Evolutionary conservation across 306 rosid genomes (phyloP), one percentile per base, ranked within the genome.

Genomic region (Inga oerstediana): DNA sequence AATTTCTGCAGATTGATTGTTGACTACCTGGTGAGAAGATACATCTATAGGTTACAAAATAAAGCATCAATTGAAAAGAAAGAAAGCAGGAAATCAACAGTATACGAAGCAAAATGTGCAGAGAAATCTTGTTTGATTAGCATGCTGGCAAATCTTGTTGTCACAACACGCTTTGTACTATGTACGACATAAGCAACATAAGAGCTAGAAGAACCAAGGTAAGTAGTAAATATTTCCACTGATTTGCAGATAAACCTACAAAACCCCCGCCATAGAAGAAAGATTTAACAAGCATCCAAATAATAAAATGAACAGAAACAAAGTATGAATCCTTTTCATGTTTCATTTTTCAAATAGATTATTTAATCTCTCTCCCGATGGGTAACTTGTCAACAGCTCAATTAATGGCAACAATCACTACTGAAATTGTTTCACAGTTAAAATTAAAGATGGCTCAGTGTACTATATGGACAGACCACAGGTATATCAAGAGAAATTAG

Each of bases 21-120:
- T 76, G 77, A 86, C 79, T 82, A 72, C 94, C 99, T 92, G 88
- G 62, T 90, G 84, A 80, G 74, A 85, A 48, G 74, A 78, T 69
- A 13, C 39, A 30, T 64, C 41, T 5, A 64, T 64, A 64, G 70
- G 20, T 79, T 45, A 80, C 39, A 83, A 74, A 74, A 77, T 6
- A 46, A 77, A 76, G 72, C 64, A 64, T 59, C 80, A n/a, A 45
- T 27, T 27, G 52, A 46, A 46, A 27, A 66, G 54, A 51, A 51
- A 73, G 15, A 78, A 77, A 13, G 56, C 43, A 69, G 27, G 22
- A 82, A 46, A 67, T 19, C 3, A 51, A 64, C 13, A 16, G 30
- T 3, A 37, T 14, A 80, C 27, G 70, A 70, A 76, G 44, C 27
- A 12, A 41, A 37, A 11, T 41, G 17, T 11, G 67, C 12, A 10